These are phyloP conservation scores for Colletotrichum musae DNA, from an alignment of 2,329 filamentous ascomycete species.

Conservation along the genomic window DNA sequence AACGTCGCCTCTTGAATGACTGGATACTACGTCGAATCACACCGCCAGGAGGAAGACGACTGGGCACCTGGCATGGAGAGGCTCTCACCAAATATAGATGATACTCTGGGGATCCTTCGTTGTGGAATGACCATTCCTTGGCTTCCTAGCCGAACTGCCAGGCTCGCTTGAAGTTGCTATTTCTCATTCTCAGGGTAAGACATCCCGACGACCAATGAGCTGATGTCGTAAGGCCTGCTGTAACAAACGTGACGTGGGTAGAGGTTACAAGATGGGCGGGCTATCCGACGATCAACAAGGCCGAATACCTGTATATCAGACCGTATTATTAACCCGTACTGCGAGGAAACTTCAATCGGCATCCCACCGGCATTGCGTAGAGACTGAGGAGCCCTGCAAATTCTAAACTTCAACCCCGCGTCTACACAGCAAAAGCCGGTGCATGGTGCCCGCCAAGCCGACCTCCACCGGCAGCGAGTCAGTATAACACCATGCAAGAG, in stretches of 20 bases:
- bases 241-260: no score
- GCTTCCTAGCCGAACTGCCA: not conserved
- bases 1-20: not conserved
- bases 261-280: no score
- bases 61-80: not conserved
- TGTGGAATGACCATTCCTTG: conserved; percentile 7
- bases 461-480: conserved; percentile 21
- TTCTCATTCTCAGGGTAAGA: not conserved
- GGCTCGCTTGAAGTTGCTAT: not conserved
- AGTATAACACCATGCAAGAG: not conserved
- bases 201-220: no score
- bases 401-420: not conserved
- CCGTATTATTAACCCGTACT: no score
- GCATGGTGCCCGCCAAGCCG: not conserved
- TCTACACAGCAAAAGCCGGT: no score
- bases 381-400: conserved; percentile 2
- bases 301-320: no score
- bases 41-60: not conserved
- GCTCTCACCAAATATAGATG: conserved; percentile 13
- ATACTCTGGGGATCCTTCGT: not conserved
- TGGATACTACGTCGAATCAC: not conserved
- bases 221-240: not conserved
- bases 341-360: no score
- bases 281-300: no score
- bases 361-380: no score